A percentile compares a stretch with the other conserved stretches of the same genome.
Conservation (phyloP, 164 flowering plant genomes). For the Berberis thunbergii region DNA sequence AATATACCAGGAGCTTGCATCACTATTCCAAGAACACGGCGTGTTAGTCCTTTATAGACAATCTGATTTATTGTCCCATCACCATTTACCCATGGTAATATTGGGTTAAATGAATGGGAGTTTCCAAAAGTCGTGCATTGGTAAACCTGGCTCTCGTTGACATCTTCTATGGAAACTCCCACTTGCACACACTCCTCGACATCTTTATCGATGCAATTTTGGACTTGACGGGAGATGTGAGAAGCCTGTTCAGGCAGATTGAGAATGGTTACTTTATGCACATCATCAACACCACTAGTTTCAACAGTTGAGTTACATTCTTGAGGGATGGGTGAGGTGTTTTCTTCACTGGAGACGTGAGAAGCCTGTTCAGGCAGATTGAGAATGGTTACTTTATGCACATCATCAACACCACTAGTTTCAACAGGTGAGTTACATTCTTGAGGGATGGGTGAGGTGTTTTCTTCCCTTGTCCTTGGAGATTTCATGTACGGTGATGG, state of each 20-base stretch:
- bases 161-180: slow-evolving; percentile 12
- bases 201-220: slow-evolving; percentile 4
- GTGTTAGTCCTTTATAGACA: slow-evolving; percentile 63
- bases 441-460: slow-evolving; percentile 6
- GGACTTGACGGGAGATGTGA: slow-evolving; percentile 15
- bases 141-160: slow-evolving; percentile 9
- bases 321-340: slow-evolving; percentile 6
- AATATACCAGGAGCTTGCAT: slow-evolving; percentile 93
- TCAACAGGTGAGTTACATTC: slow-evolving; percentile 16
- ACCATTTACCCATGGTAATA: slow-evolving; percentile 93
- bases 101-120: slow-evolving; percentile 34
- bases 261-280: slow-evolving; percentile 68
- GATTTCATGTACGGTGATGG: slow-evolving; percentile 8
- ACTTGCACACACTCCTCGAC: slow-evolving; percentile 14
- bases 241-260: slow-evolving; percentile 40
- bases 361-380: slow-evolving; percentile 40
- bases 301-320: slow-evolving; percentile 16
- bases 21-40: slow-evolving; percentile 73
- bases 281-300: slow-evolving; percentile 19
- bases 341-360: slow-evolving; percentile 11
- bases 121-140: slow-evolving; percentile 12
- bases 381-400: slow-evolving; percentile 68
- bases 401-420: slow-evolving; percentile 19
- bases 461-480: slow-evolving; percentile 9
- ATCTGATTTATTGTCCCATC: slow-evolving; percentile 65